These are phyloP conservation scores for Ramalina intermedia DNA, from an alignment of 495 filamentous ascomycete genomes.

Conservation along the genomic window DNA sequence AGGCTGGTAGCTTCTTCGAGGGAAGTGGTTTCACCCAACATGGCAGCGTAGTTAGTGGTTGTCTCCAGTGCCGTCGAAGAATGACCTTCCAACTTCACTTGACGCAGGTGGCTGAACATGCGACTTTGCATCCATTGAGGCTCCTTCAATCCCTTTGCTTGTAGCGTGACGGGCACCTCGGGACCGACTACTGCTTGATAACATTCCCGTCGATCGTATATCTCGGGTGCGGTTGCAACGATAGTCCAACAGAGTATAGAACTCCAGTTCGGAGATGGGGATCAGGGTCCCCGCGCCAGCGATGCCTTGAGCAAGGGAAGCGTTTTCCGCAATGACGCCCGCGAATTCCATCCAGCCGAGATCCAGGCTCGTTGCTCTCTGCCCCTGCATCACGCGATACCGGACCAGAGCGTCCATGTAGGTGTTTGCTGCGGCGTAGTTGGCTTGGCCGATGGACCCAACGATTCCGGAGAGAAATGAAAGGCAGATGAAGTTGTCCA, in stretches of 20 bases:
- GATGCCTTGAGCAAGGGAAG: conserved; percentile 1
- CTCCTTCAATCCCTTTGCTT: not conserved
- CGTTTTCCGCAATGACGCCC: conserved; percentile 11
- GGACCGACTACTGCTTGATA: conserved; percentile 17
- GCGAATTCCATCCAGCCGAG: conserved; percentile 15
- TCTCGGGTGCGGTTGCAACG: conserved; percentile 18
- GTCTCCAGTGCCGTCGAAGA: not conserved
- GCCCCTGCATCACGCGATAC: conserved; percentile 20
- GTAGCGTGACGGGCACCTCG: not conserved
- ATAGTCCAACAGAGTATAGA: conserved; percentile 22
- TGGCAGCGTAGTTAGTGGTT: not conserved
- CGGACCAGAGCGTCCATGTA: conserved; percentile 34
- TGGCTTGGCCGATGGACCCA: conserved; percentile 28
- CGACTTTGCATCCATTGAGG: not conserved
- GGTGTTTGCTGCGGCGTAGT: conserved; percentile 29
- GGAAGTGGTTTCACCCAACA: conserved; percentile 7
- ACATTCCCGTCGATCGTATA: conserved; percentile 6
- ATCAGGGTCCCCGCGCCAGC: not conserved
- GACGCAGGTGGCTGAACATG: not conserved
- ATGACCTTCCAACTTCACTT: conserved; percentile 12
- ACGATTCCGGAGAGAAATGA: conserved; percentile 25
- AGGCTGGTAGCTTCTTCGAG: conserved; percentile 16
- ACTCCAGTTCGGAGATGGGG: not conserved
- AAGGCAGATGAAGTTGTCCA: conserved; percentile 32
- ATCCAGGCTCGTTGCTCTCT: conserved; percentile 13